Conservation (phyloP, 2,329 filamentous ascomycete species). For the Epichloe coenophiala region DNA sequence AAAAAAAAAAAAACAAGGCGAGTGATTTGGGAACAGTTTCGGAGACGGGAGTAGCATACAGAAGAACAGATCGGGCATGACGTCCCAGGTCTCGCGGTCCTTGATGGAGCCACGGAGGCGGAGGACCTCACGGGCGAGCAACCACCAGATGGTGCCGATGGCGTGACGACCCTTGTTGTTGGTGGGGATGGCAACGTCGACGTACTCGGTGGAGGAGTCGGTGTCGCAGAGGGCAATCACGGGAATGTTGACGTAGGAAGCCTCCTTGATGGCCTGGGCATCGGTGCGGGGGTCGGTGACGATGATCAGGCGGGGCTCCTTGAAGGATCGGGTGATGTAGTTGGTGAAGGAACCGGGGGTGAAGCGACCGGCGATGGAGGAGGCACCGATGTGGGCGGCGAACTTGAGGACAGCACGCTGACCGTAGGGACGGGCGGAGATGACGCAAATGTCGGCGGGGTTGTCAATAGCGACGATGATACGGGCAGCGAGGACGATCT, state of each 20-base stretch:
- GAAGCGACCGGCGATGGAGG: conserved; percentile 98
- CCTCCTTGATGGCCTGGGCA: conserved; percentile 99
- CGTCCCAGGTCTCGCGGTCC: conserved; percentile 95
- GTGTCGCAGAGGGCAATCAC: conserved; percentile 99
- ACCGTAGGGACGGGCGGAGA: conserved; percentile 98
- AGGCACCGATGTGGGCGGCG: conserved; percentile 93
- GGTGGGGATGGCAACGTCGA: conserved; percentile 98
- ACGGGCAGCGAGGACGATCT: conserved; percentile 96
- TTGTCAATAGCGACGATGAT: conserved; percentile 99
- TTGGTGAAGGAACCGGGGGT: conserved; percentile 99
- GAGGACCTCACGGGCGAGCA: conserved; percentile 98
- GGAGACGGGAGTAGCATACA: conserved; percentile 36
- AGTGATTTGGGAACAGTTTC: background rate
- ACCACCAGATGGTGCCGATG: conserved; percentile 98
- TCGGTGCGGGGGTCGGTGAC: conserved; percentile 99
- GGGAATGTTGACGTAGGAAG: conserved; percentile 99
- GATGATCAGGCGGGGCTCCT: conserved; percentile 98
- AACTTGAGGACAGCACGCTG: conserved; percentile 99
- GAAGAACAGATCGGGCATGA: conserved; percentile 99
- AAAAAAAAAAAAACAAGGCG: background rate
- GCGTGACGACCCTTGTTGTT: conserved; percentile 99
- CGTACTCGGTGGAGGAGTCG: conserved; percentile 98
- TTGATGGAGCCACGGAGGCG: conserved; percentile 94
- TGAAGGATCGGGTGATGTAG: conserved; percentile 99
- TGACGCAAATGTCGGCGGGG: conserved; percentile 97